phyloP scores from a whole-genome alignment of 1,139 yeast species.

The Meyerozyma athensensis region DNA sequence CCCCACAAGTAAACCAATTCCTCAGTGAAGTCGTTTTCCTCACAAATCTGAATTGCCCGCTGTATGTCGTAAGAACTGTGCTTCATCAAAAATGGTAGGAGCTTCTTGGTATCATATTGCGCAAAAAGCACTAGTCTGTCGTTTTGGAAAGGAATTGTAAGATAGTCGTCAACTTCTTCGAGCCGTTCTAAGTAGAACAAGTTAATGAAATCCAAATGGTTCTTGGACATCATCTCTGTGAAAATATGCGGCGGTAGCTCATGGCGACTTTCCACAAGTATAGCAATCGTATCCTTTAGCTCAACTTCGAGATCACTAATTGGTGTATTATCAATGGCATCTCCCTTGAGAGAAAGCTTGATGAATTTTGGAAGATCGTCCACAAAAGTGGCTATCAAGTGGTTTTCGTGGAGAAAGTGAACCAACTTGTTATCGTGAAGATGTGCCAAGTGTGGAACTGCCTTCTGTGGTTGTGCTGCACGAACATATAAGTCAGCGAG shows the following conservation, averaged over 20 bases:
- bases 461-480: constrained; percentile 54
- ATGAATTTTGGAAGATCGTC: constrained; percentile 51
- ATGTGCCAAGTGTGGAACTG: constrained; percentile 58
- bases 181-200: constrained; percentile 60
- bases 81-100: constrained; percentile 51
- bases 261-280: constrained; percentile 62
- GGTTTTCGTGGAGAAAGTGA: constrained; percentile 55
- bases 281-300: constrained; percentile 43
- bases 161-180: constrained; percentile 47
- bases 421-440: constrained; percentile 54
- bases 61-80: constrained; percentile 63
- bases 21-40: constrained; percentile 44
- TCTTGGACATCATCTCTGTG: constrained; percentile 40
- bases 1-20: constrained; percentile 83
- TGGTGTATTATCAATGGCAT: constrained; percentile 35
- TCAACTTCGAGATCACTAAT: constrained; percentile 36
- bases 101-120: constrained; percentile 47
- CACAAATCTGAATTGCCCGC: constrained; percentile 62
- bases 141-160: constrained; percentile 57
- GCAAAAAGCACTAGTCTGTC: constrained; percentile 62
- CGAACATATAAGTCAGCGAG: constrained; percentile 55
- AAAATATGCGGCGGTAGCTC: constrained; percentile 55
- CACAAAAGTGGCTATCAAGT: constrained; percentile 50
- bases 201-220: constrained; percentile 47
- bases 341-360: constrained; percentile 33